Conservation (phyloP, 2,329 filamentous ascomycete species). For the Blastomyces silverae region DNA sequence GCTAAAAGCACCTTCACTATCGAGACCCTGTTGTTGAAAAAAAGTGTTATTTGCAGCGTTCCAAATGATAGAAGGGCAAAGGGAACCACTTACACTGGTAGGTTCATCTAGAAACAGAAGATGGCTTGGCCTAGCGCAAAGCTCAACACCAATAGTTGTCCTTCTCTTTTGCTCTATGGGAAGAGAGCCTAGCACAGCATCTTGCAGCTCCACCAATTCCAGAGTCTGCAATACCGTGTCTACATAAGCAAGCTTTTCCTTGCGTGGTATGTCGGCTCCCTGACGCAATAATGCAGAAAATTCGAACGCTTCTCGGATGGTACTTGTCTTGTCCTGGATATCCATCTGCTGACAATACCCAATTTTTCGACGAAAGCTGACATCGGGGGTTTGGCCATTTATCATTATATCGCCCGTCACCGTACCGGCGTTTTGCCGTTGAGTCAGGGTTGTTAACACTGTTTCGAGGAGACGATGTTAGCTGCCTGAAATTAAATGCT, state of each 20-base stretch:
- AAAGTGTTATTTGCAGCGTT: not conserved
- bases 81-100: constrained; percentile 48
- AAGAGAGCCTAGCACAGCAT: constrained; percentile 55
- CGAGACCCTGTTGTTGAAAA: constrained; percentile 50
- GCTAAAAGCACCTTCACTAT: constrained; percentile 57
- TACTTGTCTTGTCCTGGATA: constrained; percentile 59
- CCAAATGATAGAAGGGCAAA: not conserved
- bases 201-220: constrained; percentile 54
- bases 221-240: constrained; percentile 55
- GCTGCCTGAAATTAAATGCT: not conserved
- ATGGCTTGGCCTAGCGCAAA: constrained; percentile 58
- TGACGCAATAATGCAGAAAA: constrained; percentile 59
- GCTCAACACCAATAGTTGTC: constrained; percentile 62
- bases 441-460: constrained; percentile 63
- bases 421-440: constrained; percentile 57
- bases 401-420: constrained; percentile 57
- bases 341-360: constrained; percentile 64
- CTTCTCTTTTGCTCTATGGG: constrained; percentile 61
- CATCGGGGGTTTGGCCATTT: constrained; percentile 52
- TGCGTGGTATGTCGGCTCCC: constrained; percentile 41
- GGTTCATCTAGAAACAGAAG: constrained; percentile 63
- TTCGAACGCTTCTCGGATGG: constrained; percentile 57
- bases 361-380: constrained; percentile 58
- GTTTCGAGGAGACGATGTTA: constrained; percentile 45
- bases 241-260: constrained; percentile 57